Evolutionary conservation across 345 rosid genomes (phyloP), one percentile per base, ranked within the genome.

Genomic region (Aquilaria malaccensis): DNA sequence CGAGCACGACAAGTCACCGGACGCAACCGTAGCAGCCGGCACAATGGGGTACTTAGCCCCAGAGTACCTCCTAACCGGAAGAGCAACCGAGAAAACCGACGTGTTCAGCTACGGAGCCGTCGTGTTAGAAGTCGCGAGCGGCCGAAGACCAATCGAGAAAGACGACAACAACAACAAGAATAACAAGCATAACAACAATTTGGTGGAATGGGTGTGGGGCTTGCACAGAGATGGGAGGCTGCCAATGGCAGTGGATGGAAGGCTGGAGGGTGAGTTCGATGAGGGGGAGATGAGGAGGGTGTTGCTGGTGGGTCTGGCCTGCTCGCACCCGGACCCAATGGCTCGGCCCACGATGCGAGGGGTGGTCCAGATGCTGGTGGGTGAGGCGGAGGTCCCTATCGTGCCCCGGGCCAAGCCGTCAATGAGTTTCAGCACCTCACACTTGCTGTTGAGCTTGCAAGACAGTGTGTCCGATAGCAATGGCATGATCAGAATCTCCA

Each of bases 11-110:
- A 90, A 86, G 51, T 91, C 99, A 0, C 96, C 99, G 0, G 91
- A 91, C 30, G 97, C 97, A 12, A 91, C 97, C 2, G 89, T 83
- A 9, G 99, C 97, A 0, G 99, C 99, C 0, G 99, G 99, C 6
- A 95, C 99, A 30, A 91, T 95, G 99, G 99, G 99, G 22, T 95
- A 95, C 59, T 74, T 95, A 49, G 99, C 99, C 13, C 99, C 99
- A 2, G 99, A 95, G 64, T 95, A 95, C 67, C 73, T 95, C 5
- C 59, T 81, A 6, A 95, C 99, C 1, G 97, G 99, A 33, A 79
- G 97, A 67, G 99, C 97, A 0, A 77, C 85, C 0, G 99, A 90
- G 59, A 88, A 91, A 74, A 86, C 96, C 2, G 99, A 95, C 47
- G 95, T 86, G 55, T 95, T 83, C 45, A 95, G 99, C 68, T 95